Evolutionary conservation across 495 filamentous ascomycete species (phyloP), one percentile per base, ranked within the genome.

Genomic region (Podospora sp.): DNA sequence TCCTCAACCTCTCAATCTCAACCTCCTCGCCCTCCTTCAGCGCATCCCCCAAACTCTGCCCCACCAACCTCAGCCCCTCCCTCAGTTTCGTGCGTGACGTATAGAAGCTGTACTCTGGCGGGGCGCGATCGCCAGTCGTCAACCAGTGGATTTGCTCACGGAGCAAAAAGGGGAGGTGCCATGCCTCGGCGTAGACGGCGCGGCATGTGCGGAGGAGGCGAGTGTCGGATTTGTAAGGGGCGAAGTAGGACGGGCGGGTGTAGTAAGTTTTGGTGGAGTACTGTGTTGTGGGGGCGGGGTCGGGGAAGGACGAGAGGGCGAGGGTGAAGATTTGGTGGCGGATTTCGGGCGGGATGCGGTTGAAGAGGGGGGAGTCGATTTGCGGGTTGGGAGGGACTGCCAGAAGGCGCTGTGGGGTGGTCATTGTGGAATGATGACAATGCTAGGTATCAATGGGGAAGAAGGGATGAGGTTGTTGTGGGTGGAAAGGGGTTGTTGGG

Each of bases 111-210:
- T 59, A 59, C 11, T 59, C 56, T 8, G 56, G 56, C 21, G 56
- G 56, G 6, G 56, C 56, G 14, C 56, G 56, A 6, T 33, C 26
- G 18, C 18, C 6, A 8, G 7, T 25, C 1, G 56, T 59, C 22
- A 59, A 26, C 56, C 56, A 59, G 56, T 59, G 56, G 21, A 26
- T 59, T 59, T 59, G 56, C 56, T 59, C 56, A 14, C 26, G 22
- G 22, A 59, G 56, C 2, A 27, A 8, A 8, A 59, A 59, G 22
- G 56, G 56, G 21, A 59, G 22, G 22, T 25, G 26, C 56, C 56
- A 59, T 1, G 56, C 26, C 22, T 59, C 56, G 7, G 18, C 5
- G 22, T 59, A 59, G n/a, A 33, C 22, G 26, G 56, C 56, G 22
- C 56, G 56, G 8, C 56, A 59, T 1, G 56, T 59, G 21, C 26